A percentile compares a stretch with the other conserved stretches of the same genome.
Evolutionary conservation across 2,329 filamentous ascomycete genomes (phyloP).

Genomic region (Colletotrichum orchidophilum): DNA sequence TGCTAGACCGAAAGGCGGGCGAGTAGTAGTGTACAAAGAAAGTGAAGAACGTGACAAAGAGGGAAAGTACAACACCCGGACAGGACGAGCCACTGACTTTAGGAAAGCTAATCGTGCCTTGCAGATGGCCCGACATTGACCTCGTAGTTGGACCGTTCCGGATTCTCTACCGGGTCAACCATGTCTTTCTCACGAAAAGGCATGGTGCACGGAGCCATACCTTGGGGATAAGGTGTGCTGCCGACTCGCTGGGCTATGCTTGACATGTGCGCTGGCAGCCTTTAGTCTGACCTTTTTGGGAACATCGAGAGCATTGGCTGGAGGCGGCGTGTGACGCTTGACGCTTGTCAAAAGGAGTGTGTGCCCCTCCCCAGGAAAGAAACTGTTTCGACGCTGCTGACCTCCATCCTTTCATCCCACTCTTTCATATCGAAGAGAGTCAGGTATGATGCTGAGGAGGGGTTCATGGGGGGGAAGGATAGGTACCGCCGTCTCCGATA

Average conservation of each 20-base stretch:
- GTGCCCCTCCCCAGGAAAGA: constrained; percentile 2
- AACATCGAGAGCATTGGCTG: constrained; percentile 27
- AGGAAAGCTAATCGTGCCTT: constrained; percentile 32
- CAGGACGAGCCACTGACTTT: constrained; percentile 14
- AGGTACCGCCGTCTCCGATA: neutral
- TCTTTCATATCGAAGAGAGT: neutral
- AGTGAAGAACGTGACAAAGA: constrained; percentile 5
- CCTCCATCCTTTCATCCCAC: constrained; percentile 2
- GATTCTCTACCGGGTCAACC: constrained; percentile 15
- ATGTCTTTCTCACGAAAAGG: constrained; percentile 11
- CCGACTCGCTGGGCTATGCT: constrained; percentile 25
- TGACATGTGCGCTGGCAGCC: constrained; percentile 28
- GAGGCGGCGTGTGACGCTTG: constrained; percentile 5
- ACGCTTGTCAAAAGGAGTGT: constrained; percentile 28
- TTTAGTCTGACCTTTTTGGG: constrained; percentile 13
- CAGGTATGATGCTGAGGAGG: neutral
- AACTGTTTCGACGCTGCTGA: constrained; percentile 24
- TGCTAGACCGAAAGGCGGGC: constrained; percentile 10
- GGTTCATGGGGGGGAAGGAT: neutral
- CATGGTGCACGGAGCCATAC: constrained; percentile 28
- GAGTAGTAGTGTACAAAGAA: constrained; percentile 16
- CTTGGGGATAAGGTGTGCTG: constrained; percentile 23
- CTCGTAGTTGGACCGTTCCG: constrained; percentile 27
- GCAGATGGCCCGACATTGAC: constrained; percentile 33
- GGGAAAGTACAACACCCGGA: constrained; percentile 3